Base-by-base conservation (phyloP, 2,329 filamentous ascomycete species). In the Beauveria australis region DNA sequence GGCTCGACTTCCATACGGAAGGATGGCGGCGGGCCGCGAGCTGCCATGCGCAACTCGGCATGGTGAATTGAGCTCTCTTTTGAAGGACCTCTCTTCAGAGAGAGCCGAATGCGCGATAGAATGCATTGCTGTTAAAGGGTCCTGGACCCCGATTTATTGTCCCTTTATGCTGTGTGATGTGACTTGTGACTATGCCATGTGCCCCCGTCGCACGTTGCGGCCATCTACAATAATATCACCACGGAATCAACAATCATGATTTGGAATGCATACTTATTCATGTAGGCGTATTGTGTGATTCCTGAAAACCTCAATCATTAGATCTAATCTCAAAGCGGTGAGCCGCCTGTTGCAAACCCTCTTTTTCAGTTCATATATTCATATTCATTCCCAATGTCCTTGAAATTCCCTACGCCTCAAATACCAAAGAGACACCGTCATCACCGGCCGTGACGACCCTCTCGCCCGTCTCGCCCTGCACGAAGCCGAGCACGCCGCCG, bases 361-460 rank as follows among this genome's bases (percentile, higher is more conserved):
- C 24, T 24, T 26, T 44, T 55, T 46, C 16, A 28, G 14, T 54
- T 54, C 40, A 54, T 54, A 40, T 43, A 43, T 41, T 53, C 52
- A 53, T 53, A 53, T 53, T 41, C 30, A 5, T 4, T n/a, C 49
- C 24, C 9, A 40, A 49, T 9, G 7, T 22, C 28, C 41, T 33
- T n/a, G 40, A 43, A 14, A 26, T 19, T 37, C 3, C 24, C 67
- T 72, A 81, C 47, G 79, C 78, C 71, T 88, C 84, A 71, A 90
- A 91, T 1, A 91, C 83, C 67, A 91, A 72, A 30, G 84, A 78
- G 28, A 90, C 73, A 7, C 84, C 82, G 71, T 99, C 94, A 75
- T 99, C 94, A 26, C 94, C 94, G 2, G 92, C 94, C 6, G 94
- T 97, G 5, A 96, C 82, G 53, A 97, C 79, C 65, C 86, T 81